Evolutionary conservation across 2,329 filamentous ascomycete genomes (phyloP).

Genomic region (Fusarium tricinctum): DNA sequence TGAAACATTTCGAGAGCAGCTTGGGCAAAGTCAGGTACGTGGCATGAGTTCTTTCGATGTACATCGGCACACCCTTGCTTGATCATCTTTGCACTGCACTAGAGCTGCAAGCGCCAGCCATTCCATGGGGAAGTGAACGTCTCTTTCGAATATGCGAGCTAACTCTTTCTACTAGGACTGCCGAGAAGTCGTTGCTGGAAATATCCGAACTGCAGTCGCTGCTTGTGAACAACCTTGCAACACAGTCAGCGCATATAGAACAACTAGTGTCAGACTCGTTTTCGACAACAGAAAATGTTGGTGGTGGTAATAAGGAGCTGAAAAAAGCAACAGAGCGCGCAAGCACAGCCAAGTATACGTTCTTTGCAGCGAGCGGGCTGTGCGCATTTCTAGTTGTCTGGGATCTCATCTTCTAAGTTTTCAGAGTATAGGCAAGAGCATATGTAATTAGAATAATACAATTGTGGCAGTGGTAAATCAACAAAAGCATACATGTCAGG

Average conservation of each 20-base stretch:
- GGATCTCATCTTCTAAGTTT: slow-evolving; percentile 73
- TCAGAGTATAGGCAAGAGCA: background rate
- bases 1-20: slow-evolving; percentile 94
- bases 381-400: slow-evolving; percentile 82
- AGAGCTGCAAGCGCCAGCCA: slow-evolving; percentile 15
- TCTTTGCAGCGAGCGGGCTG: slow-evolving; percentile 82
- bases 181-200: slow-evolving; percentile 90
- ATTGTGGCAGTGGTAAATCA: background rate
- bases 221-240: slow-evolving; percentile 85
- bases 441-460: slow-evolving; percentile 13
- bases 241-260: slow-evolving; percentile 90
- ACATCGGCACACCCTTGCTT: slow-evolving; percentile 17
- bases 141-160: slow-evolving; percentile 28
- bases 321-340: slow-evolving; percentile 82
- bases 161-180: slow-evolving; percentile 69
- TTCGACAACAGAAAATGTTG: slow-evolving; percentile 86
- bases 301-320: slow-evolving; percentile 89
- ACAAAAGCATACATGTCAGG: background rate
- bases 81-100: slow-evolving; percentile 16
- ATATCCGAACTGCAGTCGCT: slow-evolving; percentile 93
- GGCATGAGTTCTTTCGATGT: slow-evolving; percentile 14
- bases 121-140: slow-evolving; percentile 10
- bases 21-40: slow-evolving; percentile 92
- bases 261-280: slow-evolving; percentile 88
- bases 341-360: slow-evolving; percentile 82